Conservation (phyloP, 345 rosid genomes). For the Fremontodendron californicum region DNA sequence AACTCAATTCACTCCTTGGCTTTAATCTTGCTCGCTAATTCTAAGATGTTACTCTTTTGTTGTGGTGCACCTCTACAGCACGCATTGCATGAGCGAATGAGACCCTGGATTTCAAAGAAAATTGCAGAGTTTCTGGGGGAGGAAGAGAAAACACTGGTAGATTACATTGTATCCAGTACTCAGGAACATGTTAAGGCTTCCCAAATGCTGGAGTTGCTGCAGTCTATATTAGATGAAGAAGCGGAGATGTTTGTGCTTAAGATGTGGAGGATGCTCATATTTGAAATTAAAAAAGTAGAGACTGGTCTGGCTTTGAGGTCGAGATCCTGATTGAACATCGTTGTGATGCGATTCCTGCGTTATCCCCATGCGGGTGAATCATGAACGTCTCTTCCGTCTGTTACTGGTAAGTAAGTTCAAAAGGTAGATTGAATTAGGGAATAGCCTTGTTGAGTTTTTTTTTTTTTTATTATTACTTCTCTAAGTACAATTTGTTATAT, state of each 20-base stretch:
- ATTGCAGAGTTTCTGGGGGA: constrained; percentile 93
- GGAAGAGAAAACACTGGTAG: constrained; percentile 83
- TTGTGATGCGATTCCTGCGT: neutral
- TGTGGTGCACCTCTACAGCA: constrained; percentile 40
- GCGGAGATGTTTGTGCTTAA: constrained; percentile 99
- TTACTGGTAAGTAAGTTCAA: constrained; percentile 2
- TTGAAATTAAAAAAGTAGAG: constrained; percentile 90
- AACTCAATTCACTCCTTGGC: neutral
- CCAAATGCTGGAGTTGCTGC: constrained; percentile 85
- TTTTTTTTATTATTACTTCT: constrained; percentile 8
- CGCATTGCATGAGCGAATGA: constrained; percentile 84
- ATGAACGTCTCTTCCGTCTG: neutral
- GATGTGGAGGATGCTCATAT: constrained; percentile 99
- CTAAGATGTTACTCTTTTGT: constrained; percentile 15
- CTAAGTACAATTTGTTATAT: neutral
- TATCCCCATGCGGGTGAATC: neutral
- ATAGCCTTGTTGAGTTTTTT: constrained; percentile 14
- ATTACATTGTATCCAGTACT: constrained; percentile 79
- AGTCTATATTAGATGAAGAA: constrained; percentile 83
- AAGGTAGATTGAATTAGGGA: constrained; percentile 4
- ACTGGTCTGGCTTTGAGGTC: constrained; percentile 61
- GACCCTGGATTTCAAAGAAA: constrained; percentile 98
- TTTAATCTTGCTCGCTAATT: neutral
- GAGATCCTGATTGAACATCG: constrained; percentile 38
- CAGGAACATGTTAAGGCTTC: constrained; percentile 84